Conservation (phyloP, 352 stramenopile species). For the Phytophthora lateralis region DNA sequence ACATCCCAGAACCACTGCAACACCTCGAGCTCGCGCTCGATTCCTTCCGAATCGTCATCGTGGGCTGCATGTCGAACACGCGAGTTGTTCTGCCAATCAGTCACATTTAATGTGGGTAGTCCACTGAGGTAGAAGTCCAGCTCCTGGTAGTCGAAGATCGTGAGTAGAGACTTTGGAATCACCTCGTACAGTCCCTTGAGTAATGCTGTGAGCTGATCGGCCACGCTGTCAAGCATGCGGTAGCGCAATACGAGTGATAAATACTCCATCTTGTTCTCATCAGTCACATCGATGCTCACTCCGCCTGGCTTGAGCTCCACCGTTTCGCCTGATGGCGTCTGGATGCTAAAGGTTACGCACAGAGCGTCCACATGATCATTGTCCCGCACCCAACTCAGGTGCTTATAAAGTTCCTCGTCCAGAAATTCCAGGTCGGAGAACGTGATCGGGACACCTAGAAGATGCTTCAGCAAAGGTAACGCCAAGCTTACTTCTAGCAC, state of each 20-base stretch:
- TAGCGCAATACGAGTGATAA: conserved; percentile 94
- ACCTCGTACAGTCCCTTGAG: conserved; percentile 93
- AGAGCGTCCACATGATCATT: conserved; percentile 72
- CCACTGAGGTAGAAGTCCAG: conserved; percentile 95
- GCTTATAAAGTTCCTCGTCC: conserved; percentile 80
- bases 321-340: conserved; percentile 56
- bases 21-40: conserved; percentile 68
- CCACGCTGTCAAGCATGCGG: conserved; percentile 92
- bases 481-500: conserved; percentile 98
- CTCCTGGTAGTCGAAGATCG: conserved; percentile 95
- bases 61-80: conserved; percentile 45
- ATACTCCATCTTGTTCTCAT: conserved; percentile 96
- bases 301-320: conserved; percentile 94
- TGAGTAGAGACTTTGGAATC: conserved; percentile 87
- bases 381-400: conserved; percentile 75
- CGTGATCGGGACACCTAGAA: conserved; percentile 84
- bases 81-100: conserved; percentile 88
- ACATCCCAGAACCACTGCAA: conserved; percentile 93
- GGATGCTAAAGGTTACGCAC: conserved; percentile 79
- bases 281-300: conserved; percentile 91
- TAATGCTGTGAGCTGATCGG: conserved; percentile 90
- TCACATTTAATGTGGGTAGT: conserved; percentile 82
- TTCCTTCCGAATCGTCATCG: conserved; percentile 53
- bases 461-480: conserved; percentile 80
- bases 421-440: conserved; percentile 88